A percentile compares a stretch with the other conserved stretches of the same genome.
phyloP scores from a whole-genome alignment of 2,329 filamentous ascomycete species.

The Didymella lethalis region DNA sequence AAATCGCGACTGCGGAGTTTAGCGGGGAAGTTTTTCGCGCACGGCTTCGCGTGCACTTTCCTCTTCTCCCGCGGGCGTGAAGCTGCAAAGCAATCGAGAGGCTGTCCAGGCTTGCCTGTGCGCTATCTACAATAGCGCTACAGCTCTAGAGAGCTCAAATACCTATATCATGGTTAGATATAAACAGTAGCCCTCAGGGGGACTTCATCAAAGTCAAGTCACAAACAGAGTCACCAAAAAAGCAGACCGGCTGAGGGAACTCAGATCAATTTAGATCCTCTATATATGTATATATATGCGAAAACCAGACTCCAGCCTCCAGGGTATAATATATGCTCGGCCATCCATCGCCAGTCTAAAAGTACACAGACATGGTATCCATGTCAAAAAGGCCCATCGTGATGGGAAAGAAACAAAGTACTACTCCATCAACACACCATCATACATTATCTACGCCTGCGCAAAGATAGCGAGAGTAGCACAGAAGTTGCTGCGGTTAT shows the following conservation, averaged over 20 bases:
- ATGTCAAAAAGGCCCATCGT: constrained; percentile 15
- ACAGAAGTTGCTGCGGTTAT: constrained; percentile 60
- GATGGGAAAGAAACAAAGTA: constrained; percentile 33
- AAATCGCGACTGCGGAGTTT: constrained; percentile 17
- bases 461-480: constrained; percentile 55
- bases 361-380: constrained; percentile 9
- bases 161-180: background rate
- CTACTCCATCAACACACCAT: constrained; percentile 29
- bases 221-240: background rate
- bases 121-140: background rate
- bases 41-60: constrained; percentile 16
- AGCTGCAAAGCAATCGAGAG: background rate
- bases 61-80: background rate
- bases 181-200: background rate
- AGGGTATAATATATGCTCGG: constrained; percentile 23
- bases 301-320: constrained; percentile 18
- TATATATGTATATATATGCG: constrained; percentile 11
- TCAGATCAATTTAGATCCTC: constrained; percentile 17
- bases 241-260: background rate
- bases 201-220: background rate
- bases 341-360: constrained; percentile 15
- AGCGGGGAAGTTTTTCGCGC: constrained; percentile 41
- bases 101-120: background rate
- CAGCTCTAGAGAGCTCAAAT: background rate
- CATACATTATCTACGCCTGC: constrained; percentile 10